phyloP scores from a whole-genome alignment of 2,329 filamentous ascomycete genomes.

The Periglandula ipomoeae region DNA sequence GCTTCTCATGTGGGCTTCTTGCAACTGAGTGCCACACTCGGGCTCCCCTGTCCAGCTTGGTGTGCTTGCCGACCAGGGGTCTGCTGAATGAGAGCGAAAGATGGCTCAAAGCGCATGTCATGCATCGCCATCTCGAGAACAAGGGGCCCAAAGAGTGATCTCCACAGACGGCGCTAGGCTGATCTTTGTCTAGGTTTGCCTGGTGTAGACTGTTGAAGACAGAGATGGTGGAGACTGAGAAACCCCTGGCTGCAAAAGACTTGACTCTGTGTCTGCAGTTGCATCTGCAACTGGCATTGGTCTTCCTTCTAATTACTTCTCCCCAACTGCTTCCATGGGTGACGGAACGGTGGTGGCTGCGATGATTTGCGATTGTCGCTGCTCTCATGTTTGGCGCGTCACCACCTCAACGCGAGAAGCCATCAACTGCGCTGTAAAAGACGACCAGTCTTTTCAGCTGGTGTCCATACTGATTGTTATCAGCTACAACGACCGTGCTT shows the following conservation, averaged over 20 bases:
- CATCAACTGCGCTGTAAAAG: too few relatives aligned
- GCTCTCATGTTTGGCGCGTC: neutral
- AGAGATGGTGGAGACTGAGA: neutral
- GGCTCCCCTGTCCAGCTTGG: too few relatives aligned
- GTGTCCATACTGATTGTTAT: neutral
- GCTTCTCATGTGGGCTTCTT: neutral
- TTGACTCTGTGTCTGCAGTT: neutral
- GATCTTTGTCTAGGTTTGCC: neutral
- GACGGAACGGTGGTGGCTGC: neutral
- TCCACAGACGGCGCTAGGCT: conserved; percentile 3
- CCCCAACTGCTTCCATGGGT: neutral
- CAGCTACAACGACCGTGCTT: neutral
- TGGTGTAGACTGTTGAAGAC: neutral
- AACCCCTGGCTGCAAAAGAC: neutral
- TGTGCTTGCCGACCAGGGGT: too few relatives aligned
- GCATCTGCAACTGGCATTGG: neutral
- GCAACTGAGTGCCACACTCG: neutral
- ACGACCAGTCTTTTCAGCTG: too few relatives aligned
- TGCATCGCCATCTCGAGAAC: neutral
- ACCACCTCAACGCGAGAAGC: too few relatives aligned
- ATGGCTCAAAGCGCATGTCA: conserved; percentile 5
- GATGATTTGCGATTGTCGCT: neutral
- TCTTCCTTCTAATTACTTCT: neutral
- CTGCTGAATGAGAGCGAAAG: neutral
- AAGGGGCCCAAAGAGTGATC: neutral